Evolutionary conservation across 1,139 yeast genomes (phyloP).

Genomic region (Protomyces inouyei): DNA sequence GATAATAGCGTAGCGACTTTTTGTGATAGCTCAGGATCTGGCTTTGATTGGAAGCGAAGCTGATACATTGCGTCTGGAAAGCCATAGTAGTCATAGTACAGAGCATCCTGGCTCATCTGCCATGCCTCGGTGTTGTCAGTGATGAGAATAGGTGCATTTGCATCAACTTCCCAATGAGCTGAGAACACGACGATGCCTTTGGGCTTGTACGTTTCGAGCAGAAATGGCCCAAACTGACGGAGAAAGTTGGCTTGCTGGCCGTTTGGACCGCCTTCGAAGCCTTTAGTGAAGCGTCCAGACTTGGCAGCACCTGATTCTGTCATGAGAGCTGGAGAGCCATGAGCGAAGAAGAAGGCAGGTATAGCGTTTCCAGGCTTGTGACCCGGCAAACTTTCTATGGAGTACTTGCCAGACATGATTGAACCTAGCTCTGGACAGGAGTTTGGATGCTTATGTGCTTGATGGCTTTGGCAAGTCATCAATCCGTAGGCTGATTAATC

Average conservation of each 20-base stretch:
- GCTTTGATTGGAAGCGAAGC: constrained; percentile 54
- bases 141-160: constrained; percentile 46
- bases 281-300: neutral
- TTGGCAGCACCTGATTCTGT: neutral
- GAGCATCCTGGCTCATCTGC: constrained; percentile 36
- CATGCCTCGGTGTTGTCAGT: constrained; percentile 41
- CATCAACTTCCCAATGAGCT: constrained; percentile 68
- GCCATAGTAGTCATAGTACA: constrained; percentile 69
- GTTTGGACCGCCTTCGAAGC: constrained; percentile 3
- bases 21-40: constrained; percentile 45
- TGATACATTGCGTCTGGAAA: constrained; percentile 61
- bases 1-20: constrained; percentile 46
- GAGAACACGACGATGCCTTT: constrained; percentile 61
- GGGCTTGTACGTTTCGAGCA: constrained; percentile 46
- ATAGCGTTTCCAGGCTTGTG: neutral
- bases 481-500: neutral
- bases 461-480: neutral
- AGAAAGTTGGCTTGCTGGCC: constrained; percentile 18
- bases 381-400: no score
- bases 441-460: no score
- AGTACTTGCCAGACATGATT: no score
- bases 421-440: no score
- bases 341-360: constrained; percentile 25
- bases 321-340: constrained; percentile 17
- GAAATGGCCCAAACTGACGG: constrained; percentile 31